Conservation (phyloP, 345 rosid genomes). For the Populus davidiana region DNA sequence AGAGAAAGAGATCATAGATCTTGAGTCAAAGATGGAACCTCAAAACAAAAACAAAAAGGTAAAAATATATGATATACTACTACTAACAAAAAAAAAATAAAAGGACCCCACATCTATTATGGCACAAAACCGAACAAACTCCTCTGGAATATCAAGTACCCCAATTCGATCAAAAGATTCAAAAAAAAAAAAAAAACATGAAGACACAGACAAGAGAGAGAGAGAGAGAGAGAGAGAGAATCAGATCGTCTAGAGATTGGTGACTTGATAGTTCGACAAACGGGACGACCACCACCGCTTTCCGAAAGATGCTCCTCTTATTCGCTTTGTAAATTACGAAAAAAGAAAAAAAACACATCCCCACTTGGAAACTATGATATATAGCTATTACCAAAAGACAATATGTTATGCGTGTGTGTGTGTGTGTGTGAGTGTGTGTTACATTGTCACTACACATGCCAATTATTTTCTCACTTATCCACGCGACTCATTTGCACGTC, state of each 20-base stretch:
- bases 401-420: background rate
- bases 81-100: background rate
- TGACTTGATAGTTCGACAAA: constrained; percentile 48
- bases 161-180: constrained; percentile 49
- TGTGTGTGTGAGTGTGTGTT: background rate
- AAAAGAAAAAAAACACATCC: background rate
- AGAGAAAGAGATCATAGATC: constrained; percentile 19
- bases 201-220: background rate
- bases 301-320: constrained; percentile 66
- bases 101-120: constrained; percentile 38
- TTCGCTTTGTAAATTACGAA: constrained; percentile 45
- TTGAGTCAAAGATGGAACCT: too few species aligned
- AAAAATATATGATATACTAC: background rate
- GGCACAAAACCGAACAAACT: constrained; percentile 23
- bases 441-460: constrained; percentile 24
- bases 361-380: constrained; percentile 12
- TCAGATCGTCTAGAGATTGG: constrained; percentile 81
- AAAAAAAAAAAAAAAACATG: constrained; percentile 23
- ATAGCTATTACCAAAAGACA: constrained; percentile 41
- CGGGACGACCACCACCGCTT: constrained; percentile 89
- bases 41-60: constrained; percentile 15
- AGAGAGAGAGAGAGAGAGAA: constrained; percentile 41
- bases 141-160: constrained; percentile 34
- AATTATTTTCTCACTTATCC: background rate
- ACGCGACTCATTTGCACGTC: background rate